phyloP scores from a whole-genome alignment of 306 rosid species.

The Castanospermum australe region DNA sequence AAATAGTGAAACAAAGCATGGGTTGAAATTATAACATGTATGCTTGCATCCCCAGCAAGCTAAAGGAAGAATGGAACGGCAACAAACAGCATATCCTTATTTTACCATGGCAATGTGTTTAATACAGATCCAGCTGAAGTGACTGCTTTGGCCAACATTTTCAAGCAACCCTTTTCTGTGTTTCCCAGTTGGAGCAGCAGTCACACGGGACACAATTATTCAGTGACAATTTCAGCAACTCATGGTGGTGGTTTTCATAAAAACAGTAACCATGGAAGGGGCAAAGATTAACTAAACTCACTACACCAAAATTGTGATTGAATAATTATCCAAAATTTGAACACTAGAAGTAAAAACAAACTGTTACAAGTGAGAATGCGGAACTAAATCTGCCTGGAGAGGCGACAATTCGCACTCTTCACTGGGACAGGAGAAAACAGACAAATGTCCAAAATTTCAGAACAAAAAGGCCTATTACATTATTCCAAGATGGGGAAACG shows the following conservation, averaged over 20 bases:
- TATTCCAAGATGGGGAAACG: conserved; percentile 34
- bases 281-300: not conserved
- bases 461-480: conserved; percentile 26
- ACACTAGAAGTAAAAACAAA: not conserved
- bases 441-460: conserved; percentile 10
- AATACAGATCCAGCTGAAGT: not conserved
- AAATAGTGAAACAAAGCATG: not conserved
- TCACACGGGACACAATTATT: not conserved
- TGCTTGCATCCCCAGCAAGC: not conserved
- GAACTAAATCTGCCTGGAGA: conserved; percentile 45
- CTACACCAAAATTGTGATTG: conserved; percentile 32
- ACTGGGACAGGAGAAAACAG: conserved; percentile 32
- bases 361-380: conserved; percentile 14
- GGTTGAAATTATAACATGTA: not conserved
- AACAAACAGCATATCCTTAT: conserved; percentile 10
- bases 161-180: not conserved
- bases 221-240: not conserved
- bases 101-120: not conserved
- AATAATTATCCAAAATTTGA: conserved; percentile 19
- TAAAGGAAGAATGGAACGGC: not conserved
- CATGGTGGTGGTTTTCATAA: not conserved
- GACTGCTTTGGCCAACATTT: not conserved
- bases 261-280: not conserved
- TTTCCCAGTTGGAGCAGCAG: not conserved
- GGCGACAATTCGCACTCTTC: conserved; percentile 49